Base-by-base conservation (phyloP, 208 protist genomes). In the Porcisia deanei region DNA sequence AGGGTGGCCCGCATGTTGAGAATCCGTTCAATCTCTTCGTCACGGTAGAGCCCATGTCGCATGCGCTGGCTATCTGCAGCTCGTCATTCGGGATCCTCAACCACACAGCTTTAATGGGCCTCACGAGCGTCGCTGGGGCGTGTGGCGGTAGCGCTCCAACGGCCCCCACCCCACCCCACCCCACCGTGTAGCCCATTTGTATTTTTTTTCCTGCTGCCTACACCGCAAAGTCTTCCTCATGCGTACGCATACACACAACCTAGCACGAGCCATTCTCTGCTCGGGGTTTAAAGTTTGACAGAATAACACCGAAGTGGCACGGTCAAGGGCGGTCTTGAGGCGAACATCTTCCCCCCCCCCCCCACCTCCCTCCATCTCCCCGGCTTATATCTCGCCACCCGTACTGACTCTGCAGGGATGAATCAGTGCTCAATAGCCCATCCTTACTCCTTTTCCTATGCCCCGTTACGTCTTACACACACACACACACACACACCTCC, bases 71-170 rank as follows among this genome's bases (percentile, higher is more conserved):
- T 22, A 7, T n/a, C 25, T 12, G 47, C 30, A n/a, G 66, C n/a
- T 16, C 25, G n/a, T 6, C 47, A 67, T 52, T 67, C 7, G 41
- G n/a, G 16, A 52, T 9, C n/a, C 39, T 67, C 8, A 37, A 67
- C 37, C 47, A 43, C 63, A 43, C 63, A 8, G 41, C 63, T n/a
- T 43, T 67, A 30, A 37, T 67, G 63, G 37, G 63, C 63, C 63
- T 49, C 63, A 14, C 63, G 14, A 52, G 41, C 20, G 41, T 30
- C 9, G 63, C 41, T 30, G 37, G 52, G 41, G 41, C 63, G 18
- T 30, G 22, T 30, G 41, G 63, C 41, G 22, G 63, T 52, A 49
- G 18, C 22, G 41, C 25, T 20, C 34, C 41, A 71, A 20, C 47
- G 14, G 65, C 47, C 41, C 16, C 22, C 30, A 20, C 20, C 20